Evolutionary conservation across 805 yeast species (phyloP).

Genomic region (Candida multigemmis): DNA sequence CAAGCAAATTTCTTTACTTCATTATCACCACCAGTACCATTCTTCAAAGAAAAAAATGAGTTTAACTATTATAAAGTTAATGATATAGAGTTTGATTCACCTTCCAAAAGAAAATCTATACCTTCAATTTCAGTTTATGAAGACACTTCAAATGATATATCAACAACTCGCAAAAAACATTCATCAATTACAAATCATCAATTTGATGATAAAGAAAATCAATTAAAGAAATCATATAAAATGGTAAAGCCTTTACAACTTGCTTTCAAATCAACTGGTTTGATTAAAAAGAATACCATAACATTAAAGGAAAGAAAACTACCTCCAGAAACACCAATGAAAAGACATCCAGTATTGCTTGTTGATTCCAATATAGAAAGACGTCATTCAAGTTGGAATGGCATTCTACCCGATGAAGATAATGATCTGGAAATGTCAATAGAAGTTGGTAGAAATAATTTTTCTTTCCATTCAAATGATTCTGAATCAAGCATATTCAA

Average conservation of each 20-base stretch:
- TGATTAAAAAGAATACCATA: slow-evolving; percentile 41
- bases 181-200: neutral
- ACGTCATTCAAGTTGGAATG: neutral
- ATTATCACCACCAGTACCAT: slow-evolving; percentile 1
- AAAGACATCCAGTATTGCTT: slow-evolving; percentile 29
- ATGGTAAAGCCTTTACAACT: slow-evolving; percentile 79
- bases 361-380: slow-evolving; percentile 10
- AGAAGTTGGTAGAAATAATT: slow-evolving; percentile 30
- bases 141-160: neutral
- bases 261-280: slow-evolving; percentile 71
- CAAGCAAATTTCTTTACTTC: too few relatives aligned
- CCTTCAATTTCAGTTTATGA: neutral
- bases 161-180: neutral
- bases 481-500: slow-evolving; percentile 24
- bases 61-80: slow-evolving; percentile 18
- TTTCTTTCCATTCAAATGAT: slow-evolving; percentile 12
- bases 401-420: slow-evolving; percentile 4
- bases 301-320: slow-evolving; percentile 12
- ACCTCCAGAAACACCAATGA: slow-evolving; percentile 38
- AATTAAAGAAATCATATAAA: slow-evolving; percentile 35
- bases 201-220: slow-evolving; percentile 29
- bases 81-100: slow-evolving; percentile 13
- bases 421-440: slow-evolving; percentile 23
- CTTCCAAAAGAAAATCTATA: neutral
- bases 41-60: slow-evolving; percentile 1